These are phyloP conservation scores for Termitomyces sp. DNA, from an alignment of 768 basidiomycete genomes.

Conservation along the genomic window DNA sequence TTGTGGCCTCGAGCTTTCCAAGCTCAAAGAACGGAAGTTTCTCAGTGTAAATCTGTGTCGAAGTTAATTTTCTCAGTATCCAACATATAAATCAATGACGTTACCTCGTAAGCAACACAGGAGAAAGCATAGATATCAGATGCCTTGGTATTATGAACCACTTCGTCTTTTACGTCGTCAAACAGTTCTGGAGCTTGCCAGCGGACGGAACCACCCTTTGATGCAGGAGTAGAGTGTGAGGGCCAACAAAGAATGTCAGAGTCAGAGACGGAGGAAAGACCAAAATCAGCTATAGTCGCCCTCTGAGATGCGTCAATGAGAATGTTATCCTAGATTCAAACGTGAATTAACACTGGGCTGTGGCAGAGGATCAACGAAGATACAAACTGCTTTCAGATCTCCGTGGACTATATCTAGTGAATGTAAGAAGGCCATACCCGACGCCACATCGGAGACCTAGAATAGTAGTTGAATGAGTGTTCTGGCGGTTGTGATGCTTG, in stretches of 20 bases:
- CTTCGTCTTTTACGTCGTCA: background rate
- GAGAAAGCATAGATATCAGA: background rate
- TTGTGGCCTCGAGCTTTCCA: constrained; percentile 12
- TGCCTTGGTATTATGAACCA: background rate
- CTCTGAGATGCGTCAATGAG: background rate
- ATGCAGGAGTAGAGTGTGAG: background rate
- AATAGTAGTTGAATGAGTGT: too few species aligned
- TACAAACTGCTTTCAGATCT: background rate
- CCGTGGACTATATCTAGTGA: background rate
- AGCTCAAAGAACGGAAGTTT: constrained; percentile 19
- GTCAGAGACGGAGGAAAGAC: background rate
- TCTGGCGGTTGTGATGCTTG: too few species aligned
- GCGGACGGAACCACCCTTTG: background rate
- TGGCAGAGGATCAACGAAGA: too few species aligned
- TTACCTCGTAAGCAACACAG: background rate
- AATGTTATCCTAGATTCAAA: background rate
- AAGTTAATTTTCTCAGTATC: background rate
- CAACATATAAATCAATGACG: too few species aligned
- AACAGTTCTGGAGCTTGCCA: constrained; percentile 1
- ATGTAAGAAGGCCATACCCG: background rate
- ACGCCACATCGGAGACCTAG: background rate
- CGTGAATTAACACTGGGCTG: too few species aligned
- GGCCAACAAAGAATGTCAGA: background rate
- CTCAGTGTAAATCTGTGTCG: constrained; percentile 16
- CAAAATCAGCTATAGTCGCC: background rate